These are phyloP conservation scores for Leptographium lundbergii DNA, from an alignment of 2,329 filamentous ascomycete genomes.

Conservation along the genomic window DNA sequence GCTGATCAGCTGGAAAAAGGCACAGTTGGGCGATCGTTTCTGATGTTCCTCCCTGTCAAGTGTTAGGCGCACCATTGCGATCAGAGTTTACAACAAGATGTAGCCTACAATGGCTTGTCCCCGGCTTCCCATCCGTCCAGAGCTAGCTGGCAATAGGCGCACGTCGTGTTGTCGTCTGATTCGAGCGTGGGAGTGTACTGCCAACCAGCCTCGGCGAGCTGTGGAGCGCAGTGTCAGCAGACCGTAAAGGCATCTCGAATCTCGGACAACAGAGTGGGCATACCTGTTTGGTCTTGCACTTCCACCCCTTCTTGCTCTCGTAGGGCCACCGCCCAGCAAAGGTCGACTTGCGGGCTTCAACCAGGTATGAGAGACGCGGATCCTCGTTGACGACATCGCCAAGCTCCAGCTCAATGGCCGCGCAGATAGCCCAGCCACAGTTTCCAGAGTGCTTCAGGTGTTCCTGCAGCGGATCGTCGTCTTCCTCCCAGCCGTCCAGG, in stretches of 20 bases:
- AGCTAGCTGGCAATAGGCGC: constrained; percentile 78
- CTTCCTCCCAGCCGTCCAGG: constrained; percentile 83
- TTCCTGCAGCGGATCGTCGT: constrained; percentile 72
- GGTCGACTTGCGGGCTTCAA: constrained; percentile 67
- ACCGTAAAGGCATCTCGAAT: not conserved
- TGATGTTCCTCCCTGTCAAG: constrained; percentile 66
- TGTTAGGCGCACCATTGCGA: constrained; percentile 3
- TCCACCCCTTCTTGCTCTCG: constrained; percentile 76
- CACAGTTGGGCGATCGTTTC: constrained; percentile 63
- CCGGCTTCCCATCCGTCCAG: constrained; percentile 90
- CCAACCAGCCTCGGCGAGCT: constrained; percentile 90
- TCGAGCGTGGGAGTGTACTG: constrained; percentile 77
- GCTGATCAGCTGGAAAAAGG: constrained; percentile 63
- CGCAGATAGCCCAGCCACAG: constrained; percentile 78
- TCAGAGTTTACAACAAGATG: not conserved
- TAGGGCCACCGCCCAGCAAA: constrained; percentile 84
- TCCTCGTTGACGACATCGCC: constrained; percentile 57
- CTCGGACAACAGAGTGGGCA: constrained; percentile 9
- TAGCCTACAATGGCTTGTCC: constrained; percentile 69
- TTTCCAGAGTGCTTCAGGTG: constrained; percentile 71
- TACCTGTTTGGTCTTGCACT: constrained; percentile 81
- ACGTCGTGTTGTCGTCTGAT: constrained; percentile 80
- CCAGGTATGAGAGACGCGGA: constrained; percentile 57
- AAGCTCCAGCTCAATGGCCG: constrained; percentile 46
- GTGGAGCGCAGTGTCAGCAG: constrained; percentile 5